Conservation (phyloP, 371 early-diverging fungal species). For the Rhizopus delemar region DNA sequence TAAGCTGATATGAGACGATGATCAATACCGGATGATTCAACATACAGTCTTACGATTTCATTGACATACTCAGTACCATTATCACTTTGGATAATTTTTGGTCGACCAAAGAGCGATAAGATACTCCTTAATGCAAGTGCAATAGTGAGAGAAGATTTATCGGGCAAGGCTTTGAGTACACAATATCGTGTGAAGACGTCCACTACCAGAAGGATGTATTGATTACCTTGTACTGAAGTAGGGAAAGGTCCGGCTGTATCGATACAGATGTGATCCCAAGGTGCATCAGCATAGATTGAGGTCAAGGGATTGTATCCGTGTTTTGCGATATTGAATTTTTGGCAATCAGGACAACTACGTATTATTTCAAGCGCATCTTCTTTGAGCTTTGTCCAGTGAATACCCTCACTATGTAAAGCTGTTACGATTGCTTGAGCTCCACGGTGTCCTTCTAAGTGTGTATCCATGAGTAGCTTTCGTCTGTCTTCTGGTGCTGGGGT, state of each 20-base stretch:
- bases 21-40: too few species aligned
- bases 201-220: neutral
- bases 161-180: neutral
- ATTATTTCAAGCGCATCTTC: neutral
- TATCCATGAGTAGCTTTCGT: neutral
- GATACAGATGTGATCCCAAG: neutral
- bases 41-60: too few species aligned
- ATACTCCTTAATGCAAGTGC: too few species aligned
- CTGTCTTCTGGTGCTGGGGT: neutral
- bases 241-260: neutral
- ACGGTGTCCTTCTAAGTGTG: neutral
- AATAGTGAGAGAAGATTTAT: too few species aligned
- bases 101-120: too few species aligned
- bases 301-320: slow-evolving; percentile 2
- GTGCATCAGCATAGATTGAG: neutral
- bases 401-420: neutral
- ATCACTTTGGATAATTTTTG: too few species aligned
- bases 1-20: too few species aligned
- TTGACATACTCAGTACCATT: too few species aligned
- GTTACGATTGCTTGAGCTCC: neutral
- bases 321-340: neutral
- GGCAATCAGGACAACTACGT: neutral
- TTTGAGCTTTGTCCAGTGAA: slow-evolving; percentile 6
- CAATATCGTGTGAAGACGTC: neutral
- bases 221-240: slow-evolving; percentile 1